phyloP scores from a whole-genome alignment of 192 early-diverging fungal genomes.

The Backusella mclennaniae region DNA sequence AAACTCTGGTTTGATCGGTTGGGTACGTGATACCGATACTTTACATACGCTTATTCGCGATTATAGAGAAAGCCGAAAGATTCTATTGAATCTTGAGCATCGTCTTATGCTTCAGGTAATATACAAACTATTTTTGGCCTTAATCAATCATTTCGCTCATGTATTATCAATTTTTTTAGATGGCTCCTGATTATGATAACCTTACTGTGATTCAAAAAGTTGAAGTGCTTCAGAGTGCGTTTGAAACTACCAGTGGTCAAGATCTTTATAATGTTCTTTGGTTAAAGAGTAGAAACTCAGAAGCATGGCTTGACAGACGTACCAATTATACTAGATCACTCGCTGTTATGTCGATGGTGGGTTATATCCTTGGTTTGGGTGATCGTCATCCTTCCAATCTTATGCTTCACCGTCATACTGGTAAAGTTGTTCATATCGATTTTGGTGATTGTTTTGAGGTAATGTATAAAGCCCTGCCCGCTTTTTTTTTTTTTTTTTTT shows the following conservation, averaged over 20 bases:
- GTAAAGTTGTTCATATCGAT: slow-evolving; percentile 97
- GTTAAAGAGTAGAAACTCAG: slow-evolving; percentile 94
- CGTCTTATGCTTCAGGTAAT: slow-evolving; percentile 77
- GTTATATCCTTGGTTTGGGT: slow-evolving; percentile 96
- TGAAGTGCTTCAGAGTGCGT: slow-evolving; percentile 92
- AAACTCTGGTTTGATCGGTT: slow-evolving; percentile 93
- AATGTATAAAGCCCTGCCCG: not conserved
- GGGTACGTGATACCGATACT: slow-evolving; percentile 88
- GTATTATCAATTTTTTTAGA: slow-evolving; percentile 40
- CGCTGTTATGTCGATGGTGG: slow-evolving; percentile 98
- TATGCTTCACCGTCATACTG: slow-evolving; percentile 84
- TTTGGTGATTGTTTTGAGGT: slow-evolving; percentile 98
- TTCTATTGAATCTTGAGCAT: slow-evolving; percentile 87
- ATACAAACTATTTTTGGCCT: not conserved
- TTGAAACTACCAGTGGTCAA: slow-evolving; percentile 86
- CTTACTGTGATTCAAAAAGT: slow-evolving; percentile 86
- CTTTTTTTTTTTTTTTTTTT: not conserved
- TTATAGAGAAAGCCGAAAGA: slow-evolving; percentile 80
- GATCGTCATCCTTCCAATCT: slow-evolving; percentile 97
- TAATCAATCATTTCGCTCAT: not conserved
- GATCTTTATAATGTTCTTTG: slow-evolving; percentile 93
- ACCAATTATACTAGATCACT: slow-evolving; percentile 95
- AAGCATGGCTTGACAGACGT: slow-evolving; percentile 92
- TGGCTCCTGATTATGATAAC: slow-evolving; percentile 91
- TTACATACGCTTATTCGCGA: slow-evolving; percentile 83